Percentiles rank a stretch among this genome's conserved stretches.
Conservation (phyloP, 169 alveolate genomes). For the Plasmodium adleri region DNA sequence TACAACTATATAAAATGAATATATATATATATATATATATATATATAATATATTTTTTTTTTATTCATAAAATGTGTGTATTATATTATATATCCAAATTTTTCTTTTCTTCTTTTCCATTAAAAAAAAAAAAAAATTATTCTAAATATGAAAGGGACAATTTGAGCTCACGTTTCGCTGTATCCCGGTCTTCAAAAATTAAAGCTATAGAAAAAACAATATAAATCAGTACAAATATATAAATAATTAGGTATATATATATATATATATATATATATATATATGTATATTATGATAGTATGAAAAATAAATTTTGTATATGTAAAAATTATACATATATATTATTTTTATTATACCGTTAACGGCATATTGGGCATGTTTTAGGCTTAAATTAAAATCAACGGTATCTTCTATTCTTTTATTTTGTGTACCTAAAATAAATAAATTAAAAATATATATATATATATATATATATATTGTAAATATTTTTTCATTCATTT, state of each 20-base stretch:
- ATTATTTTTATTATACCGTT: slow-evolving; percentile 30
- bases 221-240: background rate
- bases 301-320: background rate
- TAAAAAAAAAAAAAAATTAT: background rate
- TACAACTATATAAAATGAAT: no score
- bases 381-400: slow-evolving; percentile 49
- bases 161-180: slow-evolving; percentile 49
- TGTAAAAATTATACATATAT: slow-evolving; percentile 5
- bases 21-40: no score
- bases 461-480: background rate
- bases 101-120: no score
- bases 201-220: slow-evolving; percentile 20
- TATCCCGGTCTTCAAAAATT: slow-evolving; percentile 61
- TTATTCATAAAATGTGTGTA: no score
- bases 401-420: background rate
- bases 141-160: slow-evolving; percentile 48
- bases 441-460: slow-evolving; percentile 8
- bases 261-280: no score
- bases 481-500: background rate
- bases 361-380: slow-evolving; percentile 75
- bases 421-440: background rate
- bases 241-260: no score
- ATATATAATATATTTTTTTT: no score
- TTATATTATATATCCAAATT: no score
- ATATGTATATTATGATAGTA: no score